Percentiles rank a stretch among this genome's conserved stretches.
These are phyloP conservation scores for Monilinia laxa DNA, from an alignment of 2,329 filamentous ascomycete species.

Conservation along the genomic window DNA sequence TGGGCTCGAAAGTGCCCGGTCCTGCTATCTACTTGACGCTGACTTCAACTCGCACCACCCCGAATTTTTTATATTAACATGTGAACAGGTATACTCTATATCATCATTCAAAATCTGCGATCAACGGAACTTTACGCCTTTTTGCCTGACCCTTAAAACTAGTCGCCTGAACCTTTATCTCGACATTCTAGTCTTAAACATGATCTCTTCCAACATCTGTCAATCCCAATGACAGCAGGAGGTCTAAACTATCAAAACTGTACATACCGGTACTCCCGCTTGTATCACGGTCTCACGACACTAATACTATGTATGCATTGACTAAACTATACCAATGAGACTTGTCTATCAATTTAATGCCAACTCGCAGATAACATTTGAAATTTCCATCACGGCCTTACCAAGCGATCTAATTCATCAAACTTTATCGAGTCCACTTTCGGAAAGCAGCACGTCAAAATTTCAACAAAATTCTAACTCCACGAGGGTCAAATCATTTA, in stretches of 20 bases:
- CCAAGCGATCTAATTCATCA: neutral
- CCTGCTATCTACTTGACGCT: neutral
- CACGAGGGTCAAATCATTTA: neutral
- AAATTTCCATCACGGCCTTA: neutral
- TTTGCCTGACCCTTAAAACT: neutral
- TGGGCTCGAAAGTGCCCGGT: neutral
- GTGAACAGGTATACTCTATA: neutral
- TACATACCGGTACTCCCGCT: neutral
- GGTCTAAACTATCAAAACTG: slow-evolving; percentile 1
- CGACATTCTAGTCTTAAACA: neutral
- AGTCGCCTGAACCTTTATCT: neutral
- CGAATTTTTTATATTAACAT: neutral
- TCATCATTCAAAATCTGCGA: neutral
- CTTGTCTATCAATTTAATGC: neutral
- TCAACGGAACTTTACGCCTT: neutral
- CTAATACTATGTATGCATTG: slow-evolving; percentile 7
- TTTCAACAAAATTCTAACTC: neutral
- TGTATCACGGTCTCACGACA: slow-evolving; percentile 12
- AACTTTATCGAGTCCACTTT: neutral
- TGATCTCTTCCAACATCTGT: neutral
- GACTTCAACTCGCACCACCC: neutral
- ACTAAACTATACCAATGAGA: neutral
- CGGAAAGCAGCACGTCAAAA: neutral
- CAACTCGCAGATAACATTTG: neutral
- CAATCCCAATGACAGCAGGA: neutral